phyloP scores from a whole-genome alignment of 106 monocot species.

The Dactylorhiza incarnata region DNA sequence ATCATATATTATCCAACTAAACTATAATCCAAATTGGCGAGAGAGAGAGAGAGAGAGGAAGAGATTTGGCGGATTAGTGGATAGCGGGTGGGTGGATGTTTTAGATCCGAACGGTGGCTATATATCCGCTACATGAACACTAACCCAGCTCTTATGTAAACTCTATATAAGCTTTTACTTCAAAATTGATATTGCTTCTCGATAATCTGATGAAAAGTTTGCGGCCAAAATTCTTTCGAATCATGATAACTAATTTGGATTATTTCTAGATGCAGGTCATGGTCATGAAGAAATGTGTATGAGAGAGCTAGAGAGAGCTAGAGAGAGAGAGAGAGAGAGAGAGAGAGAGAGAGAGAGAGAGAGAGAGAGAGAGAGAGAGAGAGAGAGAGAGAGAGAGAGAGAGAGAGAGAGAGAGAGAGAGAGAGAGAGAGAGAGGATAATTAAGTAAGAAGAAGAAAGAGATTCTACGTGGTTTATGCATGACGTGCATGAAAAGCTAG shows the following conservation, averaged over 20 bases:
- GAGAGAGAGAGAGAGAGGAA: too few species aligned
- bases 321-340: neutral
- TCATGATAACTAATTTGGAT: neutral
- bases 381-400: neutral
- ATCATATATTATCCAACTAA: neutral
- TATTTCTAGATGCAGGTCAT: neutral
- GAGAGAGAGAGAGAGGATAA: neutral
- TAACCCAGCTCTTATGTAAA: neutral
- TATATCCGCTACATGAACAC: too few species aligned
- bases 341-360: neutral
- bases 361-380: neutral
- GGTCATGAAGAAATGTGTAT: neutral
- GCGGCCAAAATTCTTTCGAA: neutral
- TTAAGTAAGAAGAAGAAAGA: neutral
- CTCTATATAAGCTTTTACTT: neutral
- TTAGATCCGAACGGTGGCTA: too few species aligned
- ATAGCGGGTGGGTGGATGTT: too few species aligned
- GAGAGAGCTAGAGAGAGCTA: neutral
- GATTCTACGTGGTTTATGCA: slow-evolving; percentile 12
- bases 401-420: neutral
- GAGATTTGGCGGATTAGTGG: too few species aligned
- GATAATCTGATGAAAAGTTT: neutral
- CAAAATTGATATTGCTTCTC: neutral
- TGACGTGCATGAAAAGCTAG: slow-evolving; percentile 23
- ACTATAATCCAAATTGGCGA: neutral